A percentile compares a stretch with the other conserved stretches of the same genome.
Evolutionary conservation across 106 monocot genomes (phyloP).

Genomic region (Iris macrosiphon): DNA sequence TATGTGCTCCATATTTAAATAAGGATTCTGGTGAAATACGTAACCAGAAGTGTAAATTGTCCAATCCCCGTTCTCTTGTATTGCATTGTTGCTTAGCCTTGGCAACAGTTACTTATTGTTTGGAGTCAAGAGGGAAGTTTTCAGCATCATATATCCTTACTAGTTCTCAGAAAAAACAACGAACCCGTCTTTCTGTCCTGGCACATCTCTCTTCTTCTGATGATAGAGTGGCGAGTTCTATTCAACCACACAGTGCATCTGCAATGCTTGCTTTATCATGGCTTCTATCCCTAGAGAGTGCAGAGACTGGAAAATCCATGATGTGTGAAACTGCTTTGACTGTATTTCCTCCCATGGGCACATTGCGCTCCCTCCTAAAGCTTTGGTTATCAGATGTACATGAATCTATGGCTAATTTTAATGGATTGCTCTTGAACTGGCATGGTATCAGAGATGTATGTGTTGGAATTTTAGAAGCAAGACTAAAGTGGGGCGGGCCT

Average conservation of each 20-base stretch:
- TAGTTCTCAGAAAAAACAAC: conserved; percentile 67
- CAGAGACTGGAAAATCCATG: conserved; percentile 27
- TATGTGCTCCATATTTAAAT: conserved; percentile 58
- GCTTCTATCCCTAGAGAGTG: conserved; percentile 65
- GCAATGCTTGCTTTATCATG: conserved; percentile 90
- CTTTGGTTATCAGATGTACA: conserved; percentile 50
- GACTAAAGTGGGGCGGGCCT: conserved; percentile 80
- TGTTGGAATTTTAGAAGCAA: conserved; percentile 64
- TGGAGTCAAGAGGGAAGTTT: conserved; percentile 37
- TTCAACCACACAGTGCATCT: conserved; percentile 72
- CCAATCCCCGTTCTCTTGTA: conserved; percentile 66
- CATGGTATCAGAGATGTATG: conserved; percentile 75
- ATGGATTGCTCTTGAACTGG: conserved; percentile 33
- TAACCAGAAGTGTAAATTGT: conserved; percentile 65
- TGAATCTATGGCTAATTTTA: conserved; percentile 17
- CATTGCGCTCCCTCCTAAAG: conserved; percentile 49
- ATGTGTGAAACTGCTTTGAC: conserved; percentile 56
- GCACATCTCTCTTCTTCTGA: conserved; percentile 58
- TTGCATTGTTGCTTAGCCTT: conserved; percentile 78
- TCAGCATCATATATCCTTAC: conserved; percentile 62
- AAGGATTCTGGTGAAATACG: conserved; percentile 64
- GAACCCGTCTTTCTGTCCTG: conserved; percentile 75
- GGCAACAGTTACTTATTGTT: conserved; percentile 56
- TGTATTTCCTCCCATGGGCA: conserved; percentile 75
- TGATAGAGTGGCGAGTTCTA: conserved; percentile 38